Evolutionary conservation across 2,329 filamentous ascomycete genomes (phyloP), one percentile per base, ranked within the genome.

Genomic region (Arthrobotrys musiformis): DNA sequence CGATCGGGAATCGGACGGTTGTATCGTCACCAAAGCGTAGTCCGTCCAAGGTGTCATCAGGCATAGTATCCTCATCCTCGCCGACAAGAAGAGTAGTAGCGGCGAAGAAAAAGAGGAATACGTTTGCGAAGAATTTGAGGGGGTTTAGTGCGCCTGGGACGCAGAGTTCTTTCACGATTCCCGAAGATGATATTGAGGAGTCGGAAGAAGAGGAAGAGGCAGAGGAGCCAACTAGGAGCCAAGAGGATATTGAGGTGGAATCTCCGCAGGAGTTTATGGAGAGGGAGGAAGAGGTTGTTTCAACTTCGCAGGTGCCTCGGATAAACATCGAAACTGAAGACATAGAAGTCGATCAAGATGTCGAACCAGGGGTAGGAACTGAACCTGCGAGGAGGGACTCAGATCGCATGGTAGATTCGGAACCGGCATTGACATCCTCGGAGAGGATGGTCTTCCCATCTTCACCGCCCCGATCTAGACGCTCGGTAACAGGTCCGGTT

Each of bases 1-100:
- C 91, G 0, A 89, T 94, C 66, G 92, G 91, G 0, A 86, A 90
- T 78, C 87, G 86, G 52, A 92, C 90, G 0, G 86, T 89, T 4
- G 90, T 88, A 0, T 90, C 89, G 33, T 86, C 93, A 15, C 72
- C 72, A 17, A 76, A 70, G 17, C 72, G 72, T 70, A 76, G 64
- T 66, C 72, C 72, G 60, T 76, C 72, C 35, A 76, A 70, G 50
- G 72, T 52, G 64, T 64, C 54, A 33, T 42, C 56, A n/a, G 35
- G 52, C 9, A 52, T 61, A 64, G 17, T 61, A 26, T 64, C 60
- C 7, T 69, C 72, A 17, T 69, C 70, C 0, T 87, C 86, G 60
- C 85, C 87, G 60, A 81, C 85, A 2, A 88, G 88, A 78, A 86
- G 83, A 70, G 84, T 82, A 70, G 84, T 82, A 69, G 83, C 84